phyloP scores from a whole-genome alignment of 441 rosid genomes.

The Jatropha multifida region DNA sequence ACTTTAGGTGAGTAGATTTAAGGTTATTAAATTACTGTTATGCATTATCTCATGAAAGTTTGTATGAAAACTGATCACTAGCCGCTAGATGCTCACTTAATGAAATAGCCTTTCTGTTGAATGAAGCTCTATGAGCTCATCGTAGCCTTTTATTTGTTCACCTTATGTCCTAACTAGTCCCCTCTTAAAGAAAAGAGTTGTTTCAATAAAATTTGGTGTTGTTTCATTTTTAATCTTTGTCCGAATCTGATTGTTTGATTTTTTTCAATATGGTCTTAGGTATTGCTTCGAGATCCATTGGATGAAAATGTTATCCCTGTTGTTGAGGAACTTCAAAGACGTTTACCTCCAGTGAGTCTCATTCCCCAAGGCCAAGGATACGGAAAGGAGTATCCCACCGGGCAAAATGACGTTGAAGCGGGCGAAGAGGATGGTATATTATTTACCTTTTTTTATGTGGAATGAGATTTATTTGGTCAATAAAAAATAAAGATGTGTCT shows the following conservation, averaged over 20 bases:
- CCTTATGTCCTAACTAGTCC: background rate
- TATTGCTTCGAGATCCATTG: slow-evolving; percentile 77
- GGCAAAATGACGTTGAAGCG: slow-evolving; percentile 56
- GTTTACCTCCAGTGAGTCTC: slow-evolving; percentile 50
- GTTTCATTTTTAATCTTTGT: background rate
- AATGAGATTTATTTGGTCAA: background rate
- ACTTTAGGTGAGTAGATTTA: background rate
- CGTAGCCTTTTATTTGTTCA: background rate
- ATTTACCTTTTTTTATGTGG: background rate
- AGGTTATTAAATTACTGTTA: background rate
- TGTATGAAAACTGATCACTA: background rate
- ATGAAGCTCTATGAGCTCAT: background rate
- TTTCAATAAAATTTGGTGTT: background rate
- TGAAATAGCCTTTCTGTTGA: background rate
- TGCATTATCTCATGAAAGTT: background rate
- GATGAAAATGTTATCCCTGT: slow-evolving; percentile 87
- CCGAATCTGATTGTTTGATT: background rate
- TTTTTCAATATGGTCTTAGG: slow-evolving; percentile 39
- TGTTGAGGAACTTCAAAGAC: slow-evolving; percentile 85
- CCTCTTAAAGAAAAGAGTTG: background rate
- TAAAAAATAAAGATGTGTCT: too few species aligned
- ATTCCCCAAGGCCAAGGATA: slow-evolving; percentile 40
- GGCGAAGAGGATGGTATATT: slow-evolving; percentile 89
- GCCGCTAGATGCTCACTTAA: background rate
- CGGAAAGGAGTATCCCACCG: slow-evolving; percentile 43